These are phyloP conservation scores for Camellia sinensis DNA, from an alignment of 148 eudicot genomes.

Conservation along the genomic window DNA sequence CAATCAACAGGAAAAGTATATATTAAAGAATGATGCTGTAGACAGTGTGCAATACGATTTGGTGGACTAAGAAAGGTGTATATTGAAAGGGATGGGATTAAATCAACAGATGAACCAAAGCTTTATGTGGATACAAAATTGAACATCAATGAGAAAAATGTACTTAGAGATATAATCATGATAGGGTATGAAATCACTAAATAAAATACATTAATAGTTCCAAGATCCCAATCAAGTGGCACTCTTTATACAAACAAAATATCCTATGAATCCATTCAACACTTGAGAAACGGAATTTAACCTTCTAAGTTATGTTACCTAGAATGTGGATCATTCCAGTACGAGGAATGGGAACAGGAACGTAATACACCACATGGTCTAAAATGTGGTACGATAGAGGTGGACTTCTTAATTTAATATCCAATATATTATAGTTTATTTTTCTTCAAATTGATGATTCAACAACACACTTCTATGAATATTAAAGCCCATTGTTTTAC, in stretches of 20 bases:
- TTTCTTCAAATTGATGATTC: too few relatives aligned
- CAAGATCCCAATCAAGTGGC: background rate
- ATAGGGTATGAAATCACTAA: background rate
- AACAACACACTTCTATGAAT: too few relatives aligned
- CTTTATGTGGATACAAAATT: background rate
- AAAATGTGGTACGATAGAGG: too few relatives aligned
- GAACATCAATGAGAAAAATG: background rate
- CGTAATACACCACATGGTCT: too few relatives aligned
- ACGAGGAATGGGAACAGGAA: too few relatives aligned
- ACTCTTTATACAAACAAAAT: background rate
- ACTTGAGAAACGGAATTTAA: background rate
- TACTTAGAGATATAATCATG: background rate
- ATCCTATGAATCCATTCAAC: background rate
- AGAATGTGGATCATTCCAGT: too few relatives aligned
- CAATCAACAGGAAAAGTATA: background rate
- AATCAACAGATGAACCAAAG: slow-evolving; percentile 2
- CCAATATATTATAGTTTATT: too few relatives aligned
- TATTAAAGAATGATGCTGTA: background rate
- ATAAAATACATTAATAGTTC: background rate
- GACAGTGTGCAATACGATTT: background rate
- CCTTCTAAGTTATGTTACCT: too few relatives aligned
- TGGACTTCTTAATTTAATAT: too few relatives aligned
- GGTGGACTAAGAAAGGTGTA: slow-evolving; percentile 1
- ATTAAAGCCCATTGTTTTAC: too few relatives aligned
- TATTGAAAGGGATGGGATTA: background rate